phyloP scores from a whole-genome alignment of 2,329 filamentous ascomycete genomes.

The Ophiostoma sp. region DNA sequence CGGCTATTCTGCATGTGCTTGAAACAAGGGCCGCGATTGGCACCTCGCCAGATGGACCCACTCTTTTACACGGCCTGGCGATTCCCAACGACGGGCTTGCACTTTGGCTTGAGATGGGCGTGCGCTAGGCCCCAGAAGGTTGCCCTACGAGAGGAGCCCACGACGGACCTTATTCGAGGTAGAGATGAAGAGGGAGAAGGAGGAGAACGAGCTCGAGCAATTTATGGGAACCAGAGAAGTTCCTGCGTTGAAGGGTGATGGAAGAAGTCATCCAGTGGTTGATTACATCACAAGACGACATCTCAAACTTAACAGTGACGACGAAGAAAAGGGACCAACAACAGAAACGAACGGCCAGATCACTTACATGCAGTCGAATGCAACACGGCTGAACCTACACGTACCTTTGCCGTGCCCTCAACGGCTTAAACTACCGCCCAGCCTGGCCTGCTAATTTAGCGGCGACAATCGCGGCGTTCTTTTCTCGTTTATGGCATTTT shows the following conservation, averaged over 20 bases:
- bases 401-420: not conserved
- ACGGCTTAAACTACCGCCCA: not conserved
- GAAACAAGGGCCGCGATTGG: slow-evolving; percentile 21
- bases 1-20: slow-evolving; percentile 22
- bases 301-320: not conserved
- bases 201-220: not conserved
- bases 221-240: not conserved
- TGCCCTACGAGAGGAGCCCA: not conserved
- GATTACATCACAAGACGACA: not conserved
- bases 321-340: not conserved
- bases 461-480: slow-evolving; percentile 22
- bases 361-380: not conserved
- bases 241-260: not conserved
- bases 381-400: not conserved
- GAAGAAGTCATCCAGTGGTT: not conserved
- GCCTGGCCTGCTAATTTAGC: slow-evolving; percentile 19
- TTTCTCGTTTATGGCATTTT: not conserved
- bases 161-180: slow-evolving; percentile 2
- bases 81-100: not conserved
- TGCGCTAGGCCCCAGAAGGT: not conserved
- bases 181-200: not conserved
- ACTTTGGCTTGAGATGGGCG: no score
- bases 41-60: not conserved
- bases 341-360: not conserved
- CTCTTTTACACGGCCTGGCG: not conserved